phyloP scores from a whole-genome alignment of 106 monocot species.

The Apostasia ramifera region DNA sequence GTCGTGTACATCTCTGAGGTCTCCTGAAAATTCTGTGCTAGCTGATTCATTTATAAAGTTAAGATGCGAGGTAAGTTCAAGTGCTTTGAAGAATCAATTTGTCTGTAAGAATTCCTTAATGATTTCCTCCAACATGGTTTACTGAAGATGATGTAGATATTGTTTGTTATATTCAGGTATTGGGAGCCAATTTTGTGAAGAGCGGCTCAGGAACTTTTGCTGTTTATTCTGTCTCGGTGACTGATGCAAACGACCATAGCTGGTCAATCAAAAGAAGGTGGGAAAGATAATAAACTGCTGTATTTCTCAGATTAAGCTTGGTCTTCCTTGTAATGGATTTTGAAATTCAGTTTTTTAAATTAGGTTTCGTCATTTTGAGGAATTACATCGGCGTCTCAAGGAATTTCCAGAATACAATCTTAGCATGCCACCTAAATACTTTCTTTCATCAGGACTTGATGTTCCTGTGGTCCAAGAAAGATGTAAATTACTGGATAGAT shows the following conservation, averaged over 20 bases:
- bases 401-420: conserved; percentile 92
- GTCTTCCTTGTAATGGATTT: conserved; percentile 11
- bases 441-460: conserved; percentile 88
- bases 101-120: neutral
- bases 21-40: conserved; percentile 43
- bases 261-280: conserved; percentile 99
- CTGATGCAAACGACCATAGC: conserved; percentile 74
- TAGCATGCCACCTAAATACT: conserved; percentile 84
- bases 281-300: neutral
- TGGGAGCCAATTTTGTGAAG: conserved; percentile 88
- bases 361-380: conserved; percentile 97
- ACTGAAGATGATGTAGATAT: conserved; percentile 1
- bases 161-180: conserved; percentile 45
- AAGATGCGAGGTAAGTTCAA: conserved; percentile 72
- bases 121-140: neutral
- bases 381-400: conserved; percentile 82
- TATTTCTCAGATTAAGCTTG: neutral
- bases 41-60: conserved; percentile 87
- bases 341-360: conserved; percentile 11
- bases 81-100: neutral
- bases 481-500: conserved; percentile 78
- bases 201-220: conserved; percentile 87
- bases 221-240: conserved; percentile 88
- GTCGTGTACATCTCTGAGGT: conserved; percentile 24
- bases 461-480: conserved; percentile 77